Conservation (phyloP, 805 yeast species). For the Yarrowia osloensis region DNA sequence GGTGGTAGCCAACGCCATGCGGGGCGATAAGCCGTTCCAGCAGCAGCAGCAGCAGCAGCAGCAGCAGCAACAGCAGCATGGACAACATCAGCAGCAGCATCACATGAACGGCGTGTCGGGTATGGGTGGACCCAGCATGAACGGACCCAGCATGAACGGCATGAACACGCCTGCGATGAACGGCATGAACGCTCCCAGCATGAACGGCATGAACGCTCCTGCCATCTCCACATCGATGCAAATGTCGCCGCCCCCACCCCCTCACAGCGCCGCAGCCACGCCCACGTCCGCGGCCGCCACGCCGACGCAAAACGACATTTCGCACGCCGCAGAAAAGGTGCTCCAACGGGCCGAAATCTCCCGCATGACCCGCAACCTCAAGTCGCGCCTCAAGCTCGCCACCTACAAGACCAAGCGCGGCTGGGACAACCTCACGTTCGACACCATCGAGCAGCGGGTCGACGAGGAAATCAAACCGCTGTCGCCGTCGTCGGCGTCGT, state of each 20-base stretch:
- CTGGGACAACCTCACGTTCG: conserved; percentile 44
- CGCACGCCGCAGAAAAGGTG: conserved; percentile 43
- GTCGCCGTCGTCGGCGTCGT: conserved; percentile 1
- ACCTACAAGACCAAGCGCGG: conserved; percentile 47
- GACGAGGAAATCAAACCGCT: conserved; percentile 31
- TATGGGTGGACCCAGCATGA: neutral
- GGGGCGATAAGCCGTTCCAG: neutral
- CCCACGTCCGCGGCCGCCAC: neutral
- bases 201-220: neutral
- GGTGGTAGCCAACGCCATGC: conserved; percentile 23
- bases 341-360: conserved; percentile 48
- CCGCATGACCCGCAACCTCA: conserved; percentile 46
- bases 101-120: neutral
- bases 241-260: neutral
- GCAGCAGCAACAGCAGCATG: neutral
- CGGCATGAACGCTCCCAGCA: no score
- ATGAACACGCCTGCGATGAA: no score
- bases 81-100: neutral
- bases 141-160: neutral
- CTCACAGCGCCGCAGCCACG: neutral
- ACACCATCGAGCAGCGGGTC: conserved; percentile 44
- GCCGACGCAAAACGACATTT: conserved; percentile 17
- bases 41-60: neutral
- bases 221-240: neutral
- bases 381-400: conserved; percentile 47